These are phyloP conservation scores for Ophiostoma piceae DNA, from an alignment of 2,329 filamentous ascomycete genomes.

Conservation along the genomic window DNA sequence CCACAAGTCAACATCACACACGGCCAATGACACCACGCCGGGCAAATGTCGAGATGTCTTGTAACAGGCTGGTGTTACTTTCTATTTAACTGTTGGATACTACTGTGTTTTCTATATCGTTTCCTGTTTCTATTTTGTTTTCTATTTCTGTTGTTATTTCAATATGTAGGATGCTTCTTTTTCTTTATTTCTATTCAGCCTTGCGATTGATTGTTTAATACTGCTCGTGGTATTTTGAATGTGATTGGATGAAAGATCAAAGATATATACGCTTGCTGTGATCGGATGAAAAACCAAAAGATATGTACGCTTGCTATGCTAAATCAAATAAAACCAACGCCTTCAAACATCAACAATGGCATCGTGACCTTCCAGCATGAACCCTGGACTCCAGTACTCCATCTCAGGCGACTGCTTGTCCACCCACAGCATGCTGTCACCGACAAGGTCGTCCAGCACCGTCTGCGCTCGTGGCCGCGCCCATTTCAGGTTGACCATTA, in stretches of 20 bases:
- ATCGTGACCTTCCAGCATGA: slow-evolving; percentile 51
- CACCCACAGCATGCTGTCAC: slow-evolving; percentile 89
- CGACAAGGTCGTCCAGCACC: slow-evolving; percentile 82
- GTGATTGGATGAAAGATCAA: neutral
- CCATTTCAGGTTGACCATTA: slow-evolving; percentile 83
- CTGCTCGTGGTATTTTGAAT: neutral
- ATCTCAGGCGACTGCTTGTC: slow-evolving; percentile 79
- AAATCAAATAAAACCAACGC: neutral
- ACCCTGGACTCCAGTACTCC: slow-evolving; percentile 88
- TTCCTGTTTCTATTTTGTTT: slow-evolving; percentile 7
- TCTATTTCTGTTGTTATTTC: slow-evolving; percentile 21
- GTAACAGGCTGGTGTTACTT: slow-evolving; percentile 9
- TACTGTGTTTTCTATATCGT: slow-evolving; percentile 25
- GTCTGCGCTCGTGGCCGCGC: slow-evolving; percentile 78
- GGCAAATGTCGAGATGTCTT: neutral
- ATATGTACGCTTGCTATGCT: slow-evolving; percentile 5
- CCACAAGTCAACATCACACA: neutral
- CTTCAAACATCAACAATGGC: slow-evolving; percentile 27
- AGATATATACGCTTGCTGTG: no score
- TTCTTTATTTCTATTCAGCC: slow-evolving; percentile 12
- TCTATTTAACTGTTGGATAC: slow-evolving; percentile 14
- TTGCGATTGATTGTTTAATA: slow-evolving; percentile 7
- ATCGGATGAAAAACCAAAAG: neutral
- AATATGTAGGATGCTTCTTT: slow-evolving; percentile 19
- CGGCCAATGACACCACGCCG: neutral